Base-by-base conservation (phyloP, 176 grass and related monocot genomes). In the Cocos nucifera region DNA sequence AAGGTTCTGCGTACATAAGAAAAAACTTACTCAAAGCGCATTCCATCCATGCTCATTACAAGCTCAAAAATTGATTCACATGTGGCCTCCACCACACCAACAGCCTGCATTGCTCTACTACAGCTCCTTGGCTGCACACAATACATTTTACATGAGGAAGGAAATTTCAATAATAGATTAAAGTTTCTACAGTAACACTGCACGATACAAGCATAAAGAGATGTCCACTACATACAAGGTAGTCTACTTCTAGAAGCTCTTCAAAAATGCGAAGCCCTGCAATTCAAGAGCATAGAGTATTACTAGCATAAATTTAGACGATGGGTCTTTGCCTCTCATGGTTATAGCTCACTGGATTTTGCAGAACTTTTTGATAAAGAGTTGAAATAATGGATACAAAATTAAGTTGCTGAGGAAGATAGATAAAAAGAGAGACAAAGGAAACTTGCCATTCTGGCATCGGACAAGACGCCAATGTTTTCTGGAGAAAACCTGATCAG, bases 11-110 rank as follows among this genome's bases (percentile, higher is more conserved):
- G 14, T 9, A 17, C 30, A 44, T 8, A 49, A 64, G 70, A 54
- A 76, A 59, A 53, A 70, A 65, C 61, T 25, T 91, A 97, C 92
- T 97, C 92, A 85, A 79, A 97, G 44, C 92, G 92, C 50, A 62
- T 83, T 53, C 80, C 89, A 71, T 89, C 83, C 92, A 97, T 97
- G 76, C 86, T 85, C 92, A 97, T 97, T 35, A 97, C 78, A 69
- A 97, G 83, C 78, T 97, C 83, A 78, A 97, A 97, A 78, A 97
- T 83, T 64, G 87, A 84, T 59, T 97, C 87, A 72, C 92, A 97
- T 15, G 92, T 83, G 15, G 92, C 87, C 63, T 97, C 92, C 50
- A 97, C 80, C 5, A 91, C 87, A 29, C 92, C 87, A 70, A 97
- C 87, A 77, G 92, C 92, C 76, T 88, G 91, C 92, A 97, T 97